These are phyloP conservation scores for Colletotrichum siamense DNA, from an alignment of 2,329 filamentous ascomycete genomes.

Conservation along the genomic window DNA sequence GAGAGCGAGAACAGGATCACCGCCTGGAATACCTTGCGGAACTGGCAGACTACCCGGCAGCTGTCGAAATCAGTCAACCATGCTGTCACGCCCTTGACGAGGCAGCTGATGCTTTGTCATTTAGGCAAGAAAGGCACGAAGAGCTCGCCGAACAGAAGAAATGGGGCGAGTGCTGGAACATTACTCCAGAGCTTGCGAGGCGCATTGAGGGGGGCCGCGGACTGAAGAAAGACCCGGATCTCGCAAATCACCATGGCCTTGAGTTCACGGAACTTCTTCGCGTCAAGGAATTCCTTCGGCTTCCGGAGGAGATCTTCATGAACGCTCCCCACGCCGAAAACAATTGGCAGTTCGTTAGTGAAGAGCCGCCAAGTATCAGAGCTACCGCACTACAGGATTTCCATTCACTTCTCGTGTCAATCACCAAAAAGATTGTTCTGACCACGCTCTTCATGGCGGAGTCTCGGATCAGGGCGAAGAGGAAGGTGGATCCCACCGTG, in stretches of 20 bases:
- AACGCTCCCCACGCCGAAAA: constrained; percentile 65
- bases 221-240: not conserved
- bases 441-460: constrained; percentile 73
- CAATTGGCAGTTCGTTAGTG: constrained; percentile 70
- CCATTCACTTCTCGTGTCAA: constrained; percentile 67
- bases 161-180: constrained; percentile 71
- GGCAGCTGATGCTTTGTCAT: constrained; percentile 69
- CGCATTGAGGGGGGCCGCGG: constrained; percentile 21
- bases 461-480: constrained; percentile 66
- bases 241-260: constrained; percentile 32
- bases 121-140: constrained; percentile 69
- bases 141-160: constrained; percentile 61
- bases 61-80: constrained; percentile 71
- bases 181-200: constrained; percentile 50
- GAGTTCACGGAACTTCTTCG: constrained; percentile 64
- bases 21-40: constrained; percentile 38
- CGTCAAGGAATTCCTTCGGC: constrained; percentile 62
- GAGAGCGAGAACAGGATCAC: constrained; percentile 36
- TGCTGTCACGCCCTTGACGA: constrained; percentile 71
- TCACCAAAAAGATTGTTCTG: constrained; percentile 75
- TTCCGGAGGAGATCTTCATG: constrained; percentile 78
- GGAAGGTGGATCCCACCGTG: constrained; percentile 28
- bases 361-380: constrained; percentile 72
- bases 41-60: constrained; percentile 69
- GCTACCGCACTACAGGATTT: constrained; percentile 81